These are phyloP conservation scores for Kwoniella sp. DNA, from an alignment of 768 basidiomycete species.

Conservation along the genomic window DNA sequence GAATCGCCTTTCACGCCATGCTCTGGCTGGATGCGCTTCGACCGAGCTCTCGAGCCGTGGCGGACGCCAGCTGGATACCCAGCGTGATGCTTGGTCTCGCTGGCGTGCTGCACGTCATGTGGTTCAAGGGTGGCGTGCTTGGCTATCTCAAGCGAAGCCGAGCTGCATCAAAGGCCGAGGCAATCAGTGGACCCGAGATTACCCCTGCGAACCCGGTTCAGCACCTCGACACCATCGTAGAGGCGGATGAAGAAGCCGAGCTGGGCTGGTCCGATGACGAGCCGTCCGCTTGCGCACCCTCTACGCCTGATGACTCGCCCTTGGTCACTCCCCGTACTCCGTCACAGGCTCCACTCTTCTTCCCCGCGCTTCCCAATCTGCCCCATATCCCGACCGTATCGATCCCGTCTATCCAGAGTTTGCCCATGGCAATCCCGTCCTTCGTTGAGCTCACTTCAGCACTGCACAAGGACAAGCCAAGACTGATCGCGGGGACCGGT, in stretches of 20 bases:
- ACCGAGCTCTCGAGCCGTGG: constrained; percentile 41
- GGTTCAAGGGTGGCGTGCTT: constrained; percentile 58
- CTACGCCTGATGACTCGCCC: constrained; percentile 38
- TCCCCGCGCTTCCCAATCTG: not conserved
- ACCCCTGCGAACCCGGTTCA: too few species aligned
- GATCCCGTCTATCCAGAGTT: constrained; percentile 10
- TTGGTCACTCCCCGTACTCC: constrained; percentile 41
- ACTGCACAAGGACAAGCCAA: not conserved
- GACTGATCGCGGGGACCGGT: not conserved
- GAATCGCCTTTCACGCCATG: constrained; percentile 55
- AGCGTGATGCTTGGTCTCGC: constrained; percentile 52
- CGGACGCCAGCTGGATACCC: constrained; percentile 51
- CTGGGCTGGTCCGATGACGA: too few species aligned
- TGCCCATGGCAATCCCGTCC: constrained; percentile 17
- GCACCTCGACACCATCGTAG: too few species aligned
- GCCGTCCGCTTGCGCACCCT: too few species aligned
- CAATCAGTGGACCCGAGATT: too few species aligned
- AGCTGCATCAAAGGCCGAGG: too few species aligned
- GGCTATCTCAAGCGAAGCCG: constrained; percentile 54
- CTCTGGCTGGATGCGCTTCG: constrained; percentile 43
- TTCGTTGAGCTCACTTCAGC: constrained; percentile 16
- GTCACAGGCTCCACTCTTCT: constrained; percentile 9
- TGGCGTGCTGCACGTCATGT: constrained; percentile 57
- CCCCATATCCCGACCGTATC: not conserved
- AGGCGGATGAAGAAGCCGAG: too few species aligned